Conservation (phyloP, 345 rosid species). For the Acer yangbiense region DNA sequence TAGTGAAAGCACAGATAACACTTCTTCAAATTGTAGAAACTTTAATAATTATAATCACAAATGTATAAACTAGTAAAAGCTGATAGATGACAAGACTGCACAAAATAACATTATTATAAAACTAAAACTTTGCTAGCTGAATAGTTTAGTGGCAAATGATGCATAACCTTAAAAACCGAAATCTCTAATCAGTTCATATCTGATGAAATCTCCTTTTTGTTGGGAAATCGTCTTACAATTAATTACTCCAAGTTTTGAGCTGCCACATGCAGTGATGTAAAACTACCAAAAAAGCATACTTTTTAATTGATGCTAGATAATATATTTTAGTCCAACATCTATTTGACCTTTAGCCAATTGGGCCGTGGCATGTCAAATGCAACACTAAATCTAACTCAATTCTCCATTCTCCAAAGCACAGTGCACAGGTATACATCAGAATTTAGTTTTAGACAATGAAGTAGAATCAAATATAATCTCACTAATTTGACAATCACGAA, state of each 20-base stretch:
- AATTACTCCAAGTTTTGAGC: constrained; percentile 3
- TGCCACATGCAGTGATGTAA: background rate
- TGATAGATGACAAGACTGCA: background rate
- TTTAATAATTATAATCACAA: background rate
- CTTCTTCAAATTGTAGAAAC: constrained; percentile 3
- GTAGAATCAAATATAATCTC: background rate
- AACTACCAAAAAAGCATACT: background rate
- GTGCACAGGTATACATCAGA: background rate
- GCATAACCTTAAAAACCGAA: background rate
- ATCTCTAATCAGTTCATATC: background rate
- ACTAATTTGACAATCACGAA: background rate
- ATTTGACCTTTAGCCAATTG: background rate
- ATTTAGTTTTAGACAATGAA: background rate
- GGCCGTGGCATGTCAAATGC: constrained; percentile 6
- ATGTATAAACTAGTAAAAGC: background rate
- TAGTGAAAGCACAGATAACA: background rate
- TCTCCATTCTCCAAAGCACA: background rate
- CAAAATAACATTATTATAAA: background rate
- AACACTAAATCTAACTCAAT: background rate
- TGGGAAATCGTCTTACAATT: background rate
- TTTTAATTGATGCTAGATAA: background rate
- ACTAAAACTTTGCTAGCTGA: background rate
- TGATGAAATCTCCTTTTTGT: background rate
- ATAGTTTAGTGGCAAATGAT: too few species aligned
- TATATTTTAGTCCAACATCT: too few species aligned